These are phyloP conservation scores for Triticum turgidum DNA, from an alignment of 176 grass and related monocot species.

Conservation along the genomic window DNA sequence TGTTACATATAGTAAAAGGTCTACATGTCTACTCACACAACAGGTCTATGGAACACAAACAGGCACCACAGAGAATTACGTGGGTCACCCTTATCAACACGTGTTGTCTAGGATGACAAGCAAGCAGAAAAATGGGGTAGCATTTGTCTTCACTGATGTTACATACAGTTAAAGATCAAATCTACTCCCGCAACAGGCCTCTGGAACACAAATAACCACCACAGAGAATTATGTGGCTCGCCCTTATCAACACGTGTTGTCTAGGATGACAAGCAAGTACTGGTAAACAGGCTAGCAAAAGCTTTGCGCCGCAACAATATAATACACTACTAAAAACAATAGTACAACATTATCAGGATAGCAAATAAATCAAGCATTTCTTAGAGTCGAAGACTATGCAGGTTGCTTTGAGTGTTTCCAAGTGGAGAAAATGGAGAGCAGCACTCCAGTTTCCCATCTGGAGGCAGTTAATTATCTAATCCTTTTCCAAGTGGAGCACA, in stretches of 20 bases:
- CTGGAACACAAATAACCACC: not conserved
- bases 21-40: not conserved
- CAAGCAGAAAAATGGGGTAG: constrained; percentile 1
- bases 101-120: not conserved
- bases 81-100: too few relatives aligned
- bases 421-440: not conserved
- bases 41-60: too few relatives aligned
- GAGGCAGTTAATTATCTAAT: constrained; percentile 10
- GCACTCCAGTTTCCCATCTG: not conserved
- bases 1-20: not conserved
- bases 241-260: too few relatives aligned
- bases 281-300: not conserved
- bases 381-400: not conserved
- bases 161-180: too few relatives aligned
- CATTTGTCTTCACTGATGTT: not conserved
- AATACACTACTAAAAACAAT: not conserved
- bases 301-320: not conserved
- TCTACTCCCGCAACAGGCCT: not conserved
- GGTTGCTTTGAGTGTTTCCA: not conserved
- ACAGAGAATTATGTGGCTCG: not conserved
- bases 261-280: not conserved
- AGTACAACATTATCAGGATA: not conserved
- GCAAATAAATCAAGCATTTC: not conserved
- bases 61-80: too few relatives aligned
- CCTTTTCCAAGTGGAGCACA: not conserved